Evolutionary conservation across 1,284 basidiomycete genomes (phyloP).

Genomic region (Stygiomarasmius scandens): DNA sequence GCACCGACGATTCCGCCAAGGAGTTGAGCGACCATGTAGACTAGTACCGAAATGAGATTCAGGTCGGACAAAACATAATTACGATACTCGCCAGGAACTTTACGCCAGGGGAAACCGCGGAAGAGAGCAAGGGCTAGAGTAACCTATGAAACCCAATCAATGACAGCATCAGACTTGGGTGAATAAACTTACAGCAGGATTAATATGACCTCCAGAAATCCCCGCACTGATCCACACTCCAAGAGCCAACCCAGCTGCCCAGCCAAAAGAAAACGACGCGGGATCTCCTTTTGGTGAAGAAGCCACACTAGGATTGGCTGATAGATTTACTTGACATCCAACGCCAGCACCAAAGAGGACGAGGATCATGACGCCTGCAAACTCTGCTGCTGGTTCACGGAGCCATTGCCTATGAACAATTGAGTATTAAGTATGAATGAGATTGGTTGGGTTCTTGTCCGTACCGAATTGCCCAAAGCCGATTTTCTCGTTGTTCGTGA

Average conservation of each 20-base stretch:
- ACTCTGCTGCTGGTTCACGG: slow-evolving; percentile 67
- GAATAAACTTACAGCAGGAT: slow-evolving; percentile 60
- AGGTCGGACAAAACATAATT: background rate
- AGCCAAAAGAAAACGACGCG: slow-evolving; percentile 59
- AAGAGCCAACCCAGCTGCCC: slow-evolving; percentile 59
- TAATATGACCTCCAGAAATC: slow-evolving; percentile 75
- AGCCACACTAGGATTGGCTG: slow-evolving; percentile 50
- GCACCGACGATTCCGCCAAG: slow-evolving; percentile 73
- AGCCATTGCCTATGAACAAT: slow-evolving; percentile 29
- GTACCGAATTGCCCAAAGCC: background rate
- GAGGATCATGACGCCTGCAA: slow-evolving; percentile 66
- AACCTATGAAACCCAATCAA: slow-evolving; percentile 19
- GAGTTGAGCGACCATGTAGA: slow-evolving; percentile 11
- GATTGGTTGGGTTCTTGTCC: background rate
- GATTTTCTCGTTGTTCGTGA: background rate
- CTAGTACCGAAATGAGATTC: background rate
- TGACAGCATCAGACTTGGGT: background rate
- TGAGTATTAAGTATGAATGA: background rate
- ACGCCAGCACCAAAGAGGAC: slow-evolving; percentile 64
- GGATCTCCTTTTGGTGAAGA: slow-evolving; percentile 59
- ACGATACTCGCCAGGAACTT: slow-evolving; percentile 49
- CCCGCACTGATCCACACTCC: slow-evolving; percentile 66
- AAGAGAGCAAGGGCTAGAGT: slow-evolving; percentile 68
- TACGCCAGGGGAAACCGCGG: slow-evolving; percentile 72
- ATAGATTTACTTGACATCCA: slow-evolving; percentile 62